Conservation (phyloP, 225 moss, liverwort and hornwort genomes). For the Thuidium tamariscinum region DNA sequence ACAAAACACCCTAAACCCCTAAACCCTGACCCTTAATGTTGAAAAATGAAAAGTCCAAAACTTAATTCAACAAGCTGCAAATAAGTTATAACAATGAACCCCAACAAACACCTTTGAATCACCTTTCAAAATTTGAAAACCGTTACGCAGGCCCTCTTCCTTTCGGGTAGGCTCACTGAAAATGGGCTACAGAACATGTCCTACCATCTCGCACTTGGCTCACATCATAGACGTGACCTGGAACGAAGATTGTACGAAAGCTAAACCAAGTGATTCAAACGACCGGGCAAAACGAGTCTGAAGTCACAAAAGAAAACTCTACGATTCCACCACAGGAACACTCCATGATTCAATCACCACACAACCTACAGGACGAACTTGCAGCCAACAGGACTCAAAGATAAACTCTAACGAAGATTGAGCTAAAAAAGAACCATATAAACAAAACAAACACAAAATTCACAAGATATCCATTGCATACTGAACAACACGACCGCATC, state of each 20-base stretch:
- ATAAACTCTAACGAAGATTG: neutral
- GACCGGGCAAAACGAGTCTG: neutral
- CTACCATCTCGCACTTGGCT: neutral
- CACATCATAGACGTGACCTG: neutral
- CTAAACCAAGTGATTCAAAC: neutral
- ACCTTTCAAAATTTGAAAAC: neutral
- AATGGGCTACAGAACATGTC: neutral
- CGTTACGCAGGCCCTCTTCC: neutral
- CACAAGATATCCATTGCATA: neutral
- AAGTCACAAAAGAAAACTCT: neutral
- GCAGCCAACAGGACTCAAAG: neutral
- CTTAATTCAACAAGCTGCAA: neutral
- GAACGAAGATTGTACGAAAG: neutral
- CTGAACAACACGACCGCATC: neutral
- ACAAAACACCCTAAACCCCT: neutral
- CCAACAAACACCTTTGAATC: neutral
- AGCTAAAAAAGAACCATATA: neutral
- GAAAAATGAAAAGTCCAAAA: neutral
- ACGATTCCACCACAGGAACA: neutral
- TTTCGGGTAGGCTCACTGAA: neutral
- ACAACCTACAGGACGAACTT: neutral
- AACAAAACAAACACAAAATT: neutral
- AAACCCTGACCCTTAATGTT: neutral
- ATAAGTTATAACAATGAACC: neutral
- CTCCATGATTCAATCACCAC: neutral